These are phyloP conservation scores for Chondrus crispus DNA, from an alignment of 23 red algal genomes.

Conservation along the genomic window DNA sequence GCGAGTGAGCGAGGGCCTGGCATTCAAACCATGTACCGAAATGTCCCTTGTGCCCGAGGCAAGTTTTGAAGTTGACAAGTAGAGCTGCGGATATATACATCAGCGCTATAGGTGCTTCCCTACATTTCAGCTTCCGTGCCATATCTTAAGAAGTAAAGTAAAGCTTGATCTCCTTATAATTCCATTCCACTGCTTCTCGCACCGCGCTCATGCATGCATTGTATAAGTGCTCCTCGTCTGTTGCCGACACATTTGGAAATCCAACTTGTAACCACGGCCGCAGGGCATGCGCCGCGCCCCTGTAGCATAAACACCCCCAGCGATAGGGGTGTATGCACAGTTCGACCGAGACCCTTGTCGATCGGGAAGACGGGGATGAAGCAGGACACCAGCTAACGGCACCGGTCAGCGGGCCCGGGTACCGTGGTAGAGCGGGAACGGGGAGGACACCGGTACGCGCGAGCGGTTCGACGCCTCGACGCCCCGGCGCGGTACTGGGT, in stretches of 20 bases:
- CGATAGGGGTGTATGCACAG: too few species aligned
- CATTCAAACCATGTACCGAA: background rate
- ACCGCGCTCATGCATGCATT: background rate
- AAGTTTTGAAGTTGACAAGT: background rate
- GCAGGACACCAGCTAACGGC: too few species aligned
- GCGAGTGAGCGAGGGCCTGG: background rate
- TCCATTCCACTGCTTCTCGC: background rate
- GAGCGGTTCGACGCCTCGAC: too few species aligned
- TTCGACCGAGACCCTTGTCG: too few species aligned
- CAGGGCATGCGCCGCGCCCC: background rate
- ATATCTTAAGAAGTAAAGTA: background rate
- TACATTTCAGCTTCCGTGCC: background rate
- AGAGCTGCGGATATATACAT: background rate
- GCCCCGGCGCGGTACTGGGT: too few species aligned
- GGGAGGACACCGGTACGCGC: too few species aligned
- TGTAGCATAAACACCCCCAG: too few species aligned
- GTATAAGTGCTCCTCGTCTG: background rate
- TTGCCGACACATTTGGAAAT: background rate
- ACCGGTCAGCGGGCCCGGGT: too few species aligned
- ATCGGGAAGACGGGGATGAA: too few species aligned
- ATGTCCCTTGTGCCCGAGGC: background rate
- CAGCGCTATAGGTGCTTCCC: background rate
- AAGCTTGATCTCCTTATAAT: background rate
- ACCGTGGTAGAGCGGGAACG: too few species aligned
- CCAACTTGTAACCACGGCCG: conserved; percentile 4